These are phyloP conservation scores for Panicum virgatum DNA, from an alignment of 202 grass and related monocot species.

Conservation along the genomic window DNA sequence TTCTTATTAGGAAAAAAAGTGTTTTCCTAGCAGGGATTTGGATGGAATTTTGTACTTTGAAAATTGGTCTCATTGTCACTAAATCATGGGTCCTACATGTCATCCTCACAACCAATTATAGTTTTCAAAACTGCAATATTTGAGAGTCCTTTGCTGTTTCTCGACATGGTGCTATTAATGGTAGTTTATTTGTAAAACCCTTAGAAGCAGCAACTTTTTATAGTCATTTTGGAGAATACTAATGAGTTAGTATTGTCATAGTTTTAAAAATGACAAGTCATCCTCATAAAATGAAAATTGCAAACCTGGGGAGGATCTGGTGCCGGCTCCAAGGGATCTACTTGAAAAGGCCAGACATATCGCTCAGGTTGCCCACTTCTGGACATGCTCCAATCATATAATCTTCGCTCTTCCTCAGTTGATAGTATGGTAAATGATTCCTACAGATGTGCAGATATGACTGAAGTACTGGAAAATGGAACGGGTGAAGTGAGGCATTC, in stretches of 20 bases:
- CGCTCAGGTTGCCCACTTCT: slow-evolving; percentile 76
- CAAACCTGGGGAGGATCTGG: slow-evolving; percentile 63
- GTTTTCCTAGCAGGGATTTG: neutral
- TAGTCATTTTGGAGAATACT: neutral
- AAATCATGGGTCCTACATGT: neutral
- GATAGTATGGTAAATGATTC: slow-evolving; percentile 87
- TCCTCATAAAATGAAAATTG: neutral
- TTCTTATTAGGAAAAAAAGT: neutral
- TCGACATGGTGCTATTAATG: neutral
- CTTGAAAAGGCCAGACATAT: slow-evolving; percentile 93
- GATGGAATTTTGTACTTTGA: neutral
- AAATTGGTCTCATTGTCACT: neutral
- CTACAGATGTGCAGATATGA: slow-evolving; percentile 33
- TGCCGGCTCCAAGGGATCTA: slow-evolving; percentile 52
- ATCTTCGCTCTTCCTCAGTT: slow-evolving; percentile 80
- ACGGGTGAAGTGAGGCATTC: neutral
- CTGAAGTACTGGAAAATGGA: slow-evolving; percentile 5
- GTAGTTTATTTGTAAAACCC: neutral
- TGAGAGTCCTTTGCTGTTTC: neutral
- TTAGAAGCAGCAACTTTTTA: neutral
- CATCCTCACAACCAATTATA: neutral
- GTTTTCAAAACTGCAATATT: neutral
- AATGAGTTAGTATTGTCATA: neutral
- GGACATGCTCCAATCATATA: slow-evolving; percentile 95
- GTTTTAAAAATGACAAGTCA: neutral